phyloP scores from a whole-genome alignment of 805 yeast genomes.

The Wickerhamiella siamensis region DNA sequence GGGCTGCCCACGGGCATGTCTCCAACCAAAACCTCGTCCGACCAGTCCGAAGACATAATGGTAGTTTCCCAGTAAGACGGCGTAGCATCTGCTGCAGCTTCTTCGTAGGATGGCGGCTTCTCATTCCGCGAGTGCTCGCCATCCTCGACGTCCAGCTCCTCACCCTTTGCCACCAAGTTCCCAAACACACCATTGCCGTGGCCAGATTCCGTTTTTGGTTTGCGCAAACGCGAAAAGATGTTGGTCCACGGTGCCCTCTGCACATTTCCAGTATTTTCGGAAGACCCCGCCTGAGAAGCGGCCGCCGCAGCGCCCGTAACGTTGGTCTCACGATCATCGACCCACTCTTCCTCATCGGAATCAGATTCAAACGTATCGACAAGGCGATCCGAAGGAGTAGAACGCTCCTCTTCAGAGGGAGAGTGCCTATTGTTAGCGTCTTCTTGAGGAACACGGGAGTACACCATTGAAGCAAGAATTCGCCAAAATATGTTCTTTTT shows the following conservation, averaged over 20 bases:
- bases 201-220: neutral
- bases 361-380: conserved; percentile 15
- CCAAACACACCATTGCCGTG: conserved; percentile 80
- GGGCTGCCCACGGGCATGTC: conserved; percentile 91
- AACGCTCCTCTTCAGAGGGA: neutral
- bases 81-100: conserved; percentile 83
- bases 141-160: conserved; percentile 21
- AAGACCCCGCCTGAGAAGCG: neutral
- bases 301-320: neutral
- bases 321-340: conserved; percentile 6
- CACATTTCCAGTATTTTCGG: neutral
- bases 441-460: neutral
- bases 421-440: neutral
- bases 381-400: conserved; percentile 9
- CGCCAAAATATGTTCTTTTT: too few species aligned
- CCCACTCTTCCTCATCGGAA: conserved; percentile 10
- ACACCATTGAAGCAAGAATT: neutral
- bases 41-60: conserved; percentile 56
- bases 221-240: conserved; percentile 2
- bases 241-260: neutral
- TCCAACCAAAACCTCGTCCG: conserved; percentile 83
- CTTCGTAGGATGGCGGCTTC: conserved; percentile 77
- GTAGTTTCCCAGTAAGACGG: conserved; percentile 97
- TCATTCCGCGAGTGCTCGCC: conserved; percentile 31
- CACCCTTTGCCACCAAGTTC: conserved; percentile 84